Base-by-base conservation (phyloP, 1,139 yeast species). In the Yamadazyma dendronema region DNA sequence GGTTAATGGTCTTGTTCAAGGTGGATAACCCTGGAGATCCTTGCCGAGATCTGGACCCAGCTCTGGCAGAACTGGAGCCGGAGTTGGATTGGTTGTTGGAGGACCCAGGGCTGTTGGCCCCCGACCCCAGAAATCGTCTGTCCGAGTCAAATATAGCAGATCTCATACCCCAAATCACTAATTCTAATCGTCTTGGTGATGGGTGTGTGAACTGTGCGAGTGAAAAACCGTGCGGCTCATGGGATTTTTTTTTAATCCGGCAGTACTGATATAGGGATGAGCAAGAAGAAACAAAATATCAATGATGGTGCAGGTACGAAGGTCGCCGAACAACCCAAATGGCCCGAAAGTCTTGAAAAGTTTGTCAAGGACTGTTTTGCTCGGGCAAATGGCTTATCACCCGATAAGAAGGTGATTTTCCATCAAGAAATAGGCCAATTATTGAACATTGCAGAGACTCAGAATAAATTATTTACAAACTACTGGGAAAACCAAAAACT, bases 401-500 rank as follows among this genome's bases (percentile, higher is more conserved):
- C 50, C 3, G 37, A 39, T 3, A 49, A 51, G 7, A 58, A 59
- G 41, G 42, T 48, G 3, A 31, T 37, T 4, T 62, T 66, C 38
- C 60, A 64, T 29, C 31, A 38, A 5, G 67, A 70, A 40, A 23
- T 70, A 22, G 62, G 56, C 41, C 32, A 43, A 19, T 35, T 70
- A 23, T 44, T 70, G 9, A 55, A 56, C 32, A 40, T 43, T 31
- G 89, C 90, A 0, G 68, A 74, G 31, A 59, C 59, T 3, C 57
- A 64, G 29, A 62, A 66, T 12, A 67, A 67, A 30, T 54, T 84
- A 3, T 70, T 75, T 66, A 50, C 59, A 1, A 81, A 79, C 44
- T 76, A 83, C 49, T 85, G 95, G 95, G 54, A 53, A 8, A 49
- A 43, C 8, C 84, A 79, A 54, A 61, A 61, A 22, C 47, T 84